Conservation (phyloP, 768 basidiomycete species). For the Hypholoma sublateritium region DNA sequence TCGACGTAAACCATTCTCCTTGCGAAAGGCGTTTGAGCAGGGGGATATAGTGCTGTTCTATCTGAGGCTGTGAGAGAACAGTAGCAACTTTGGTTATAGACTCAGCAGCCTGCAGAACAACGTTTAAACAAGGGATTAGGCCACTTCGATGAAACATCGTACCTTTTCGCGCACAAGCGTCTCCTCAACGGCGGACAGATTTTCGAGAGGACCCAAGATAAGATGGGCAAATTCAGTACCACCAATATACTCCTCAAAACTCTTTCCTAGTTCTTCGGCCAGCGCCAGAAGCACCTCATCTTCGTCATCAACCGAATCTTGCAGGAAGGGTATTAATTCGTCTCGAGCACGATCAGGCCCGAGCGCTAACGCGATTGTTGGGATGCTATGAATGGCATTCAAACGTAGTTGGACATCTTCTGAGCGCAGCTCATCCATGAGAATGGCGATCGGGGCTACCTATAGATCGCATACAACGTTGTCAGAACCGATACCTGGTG, state of each 20-base stretch:
- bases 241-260: constrained; percentile 93
- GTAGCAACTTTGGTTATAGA: constrained; percentile 89
- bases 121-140: constrained; percentile 10
- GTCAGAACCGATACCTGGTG: constrained; percentile 18
- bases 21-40: constrained; percentile 84
- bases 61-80: constrained; percentile 72
- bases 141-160: constrained; percentile 18
- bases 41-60: constrained; percentile 91
- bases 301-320: constrained; percentile 99
- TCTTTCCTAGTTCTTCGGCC: constrained; percentile 91
- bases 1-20: constrained; percentile 99
- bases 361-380: constrained; percentile 95
- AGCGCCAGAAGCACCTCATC: constrained; percentile 96
- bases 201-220: constrained; percentile 89
- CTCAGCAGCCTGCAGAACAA: constrained; percentile 75
- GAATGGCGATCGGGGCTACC: constrained; percentile 93
- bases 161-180: constrained; percentile 98
- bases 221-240: constrained; percentile 86
- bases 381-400: constrained; percentile 95
- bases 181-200: constrained; percentile 95
- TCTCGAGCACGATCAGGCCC: constrained; percentile 94
- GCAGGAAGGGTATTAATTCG: constrained; percentile 94
- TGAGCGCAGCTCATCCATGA: constrained; percentile 97
- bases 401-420: constrained; percentile 96
- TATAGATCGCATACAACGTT: constrained; percentile 29